phyloP scores from a whole-genome alignment of 2,329 filamentous ascomycete genomes.

The Cladosporium sp. region DNA sequence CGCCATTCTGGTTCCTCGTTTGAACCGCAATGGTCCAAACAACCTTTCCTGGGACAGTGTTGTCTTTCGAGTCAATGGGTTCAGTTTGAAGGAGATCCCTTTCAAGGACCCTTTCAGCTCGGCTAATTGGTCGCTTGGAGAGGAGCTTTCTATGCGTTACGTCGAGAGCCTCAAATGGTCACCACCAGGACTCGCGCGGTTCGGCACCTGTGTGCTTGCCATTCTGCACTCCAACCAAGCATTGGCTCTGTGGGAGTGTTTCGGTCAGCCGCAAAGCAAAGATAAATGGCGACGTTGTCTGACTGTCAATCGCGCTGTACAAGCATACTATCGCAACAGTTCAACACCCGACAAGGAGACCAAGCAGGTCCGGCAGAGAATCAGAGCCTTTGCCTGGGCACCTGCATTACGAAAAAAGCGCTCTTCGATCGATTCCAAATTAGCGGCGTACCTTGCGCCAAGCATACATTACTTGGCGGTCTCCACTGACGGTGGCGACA shows the following conservation, averaged over 20 bases:
- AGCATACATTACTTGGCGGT: conserved; percentile 33
- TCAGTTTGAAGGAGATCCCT: conserved; percentile 47
- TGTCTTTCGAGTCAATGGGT: conserved; percentile 47
- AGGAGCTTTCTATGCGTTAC: conserved; percentile 53
- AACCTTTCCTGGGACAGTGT: conserved; percentile 33
- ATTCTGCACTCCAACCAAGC: conserved; percentile 54
- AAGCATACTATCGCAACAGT: conserved; percentile 34
- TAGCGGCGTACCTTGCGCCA: conserved; percentile 1
- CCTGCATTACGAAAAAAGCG: conserved; percentile 1
- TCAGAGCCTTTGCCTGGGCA: conserved; percentile 42
- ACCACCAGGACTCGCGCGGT: conserved; percentile 50
- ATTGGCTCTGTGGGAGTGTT: conserved; percentile 53
- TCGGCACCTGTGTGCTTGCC: conserved; percentile 51
- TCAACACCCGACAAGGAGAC: conserved; percentile 23
- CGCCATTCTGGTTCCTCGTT: conserved; percentile 41
- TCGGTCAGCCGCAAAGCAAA: conserved; percentile 38
- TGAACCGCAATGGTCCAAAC: conserved; percentile 25
- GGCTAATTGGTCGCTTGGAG: conserved; percentile 51
- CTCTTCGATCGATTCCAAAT: not conserved
- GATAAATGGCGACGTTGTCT: conserved; percentile 49
- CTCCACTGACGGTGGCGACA: conserved; percentile 39
- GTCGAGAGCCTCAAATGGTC: conserved; percentile 55
- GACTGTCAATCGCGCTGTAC: conserved; percentile 50
- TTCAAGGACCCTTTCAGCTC: conserved; percentile 43
- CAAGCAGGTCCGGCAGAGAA: conserved; percentile 32